Evolutionary conservation across 805 yeast species (phyloP).

Genomic region (Pichia cephalocereana): DNA sequence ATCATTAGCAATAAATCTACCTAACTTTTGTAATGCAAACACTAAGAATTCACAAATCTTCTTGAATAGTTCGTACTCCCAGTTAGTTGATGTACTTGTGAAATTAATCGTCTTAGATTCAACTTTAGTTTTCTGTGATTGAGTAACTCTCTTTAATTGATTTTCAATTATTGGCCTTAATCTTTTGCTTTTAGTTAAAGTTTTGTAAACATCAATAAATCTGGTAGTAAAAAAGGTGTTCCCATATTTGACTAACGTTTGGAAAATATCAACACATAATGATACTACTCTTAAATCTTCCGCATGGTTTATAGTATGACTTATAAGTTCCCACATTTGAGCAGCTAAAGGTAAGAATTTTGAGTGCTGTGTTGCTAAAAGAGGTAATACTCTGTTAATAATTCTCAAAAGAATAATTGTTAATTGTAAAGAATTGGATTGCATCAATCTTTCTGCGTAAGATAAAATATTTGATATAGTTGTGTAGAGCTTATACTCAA

Average conservation of each 20-base stretch:
- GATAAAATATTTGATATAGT: slow-evolving; percentile 51
- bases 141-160: slow-evolving; percentile 1
- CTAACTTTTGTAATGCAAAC: slow-evolving; percentile 31
- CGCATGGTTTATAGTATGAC: slow-evolving; percentile 12
- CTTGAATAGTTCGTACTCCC: slow-evolving; percentile 20
- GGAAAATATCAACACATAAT: slow-evolving; percentile 22
- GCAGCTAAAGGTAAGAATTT: slow-evolving; percentile 42
- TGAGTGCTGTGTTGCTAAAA: slow-evolving; percentile 41
- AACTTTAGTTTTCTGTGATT: neutral
- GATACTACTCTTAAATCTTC: slow-evolving; percentile 24
- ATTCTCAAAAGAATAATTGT: slow-evolving; percentile 49
- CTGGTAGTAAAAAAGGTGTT: slow-evolving; percentile 40
- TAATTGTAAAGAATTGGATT: slow-evolving; percentile 40
- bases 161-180: slow-evolving; percentile 11
- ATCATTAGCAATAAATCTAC: slow-evolving; percentile 32
- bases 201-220: slow-evolving; percentile 33
- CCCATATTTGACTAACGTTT: slow-evolving; percentile 25
- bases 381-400: slow-evolving; percentile 34
- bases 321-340: slow-evolving; percentile 42
- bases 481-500: slow-evolving; percentile 53
- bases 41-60: slow-evolving; percentile 26
- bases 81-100: slow-evolving; percentile 21
- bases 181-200: slow-evolving; percentile 3
- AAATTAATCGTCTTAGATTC: slow-evolving; percentile 6
- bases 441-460: slow-evolving; percentile 60